phyloP scores from a whole-genome alignment of 169 alveolate genomes.

The Besnoitia besnoiti region DNA sequence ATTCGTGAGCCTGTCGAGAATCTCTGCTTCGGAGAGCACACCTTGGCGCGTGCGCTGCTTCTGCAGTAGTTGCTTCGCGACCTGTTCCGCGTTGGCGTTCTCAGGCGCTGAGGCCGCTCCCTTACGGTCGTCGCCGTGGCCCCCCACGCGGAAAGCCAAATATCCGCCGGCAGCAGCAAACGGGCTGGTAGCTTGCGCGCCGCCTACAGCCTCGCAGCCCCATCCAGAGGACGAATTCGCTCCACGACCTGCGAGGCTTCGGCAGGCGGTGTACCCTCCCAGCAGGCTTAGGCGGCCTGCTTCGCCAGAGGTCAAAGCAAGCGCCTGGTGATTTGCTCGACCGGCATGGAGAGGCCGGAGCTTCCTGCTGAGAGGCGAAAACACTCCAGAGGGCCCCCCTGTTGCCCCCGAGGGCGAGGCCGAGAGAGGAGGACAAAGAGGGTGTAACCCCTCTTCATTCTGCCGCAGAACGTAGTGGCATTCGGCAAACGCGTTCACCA shows the following conservation, averaged over 20 bases:
- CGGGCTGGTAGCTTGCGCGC: neutral
- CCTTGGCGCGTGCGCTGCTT: constrained; percentile 11
- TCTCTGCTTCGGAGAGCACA: neutral
- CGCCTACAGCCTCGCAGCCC: neutral
- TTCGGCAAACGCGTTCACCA: constrained; percentile 20
- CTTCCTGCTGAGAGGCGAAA: neutral
- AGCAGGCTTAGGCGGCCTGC: neutral
- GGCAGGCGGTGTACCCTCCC: neutral
- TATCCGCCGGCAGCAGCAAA: neutral
- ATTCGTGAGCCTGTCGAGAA: constrained; percentile 13
- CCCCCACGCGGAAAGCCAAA: neutral
- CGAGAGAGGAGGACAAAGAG: constrained; percentile 21
- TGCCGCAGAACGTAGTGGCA: neutral
- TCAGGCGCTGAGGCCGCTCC: neutral
- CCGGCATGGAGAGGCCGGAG: neutral
- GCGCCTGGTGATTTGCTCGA: neutral
- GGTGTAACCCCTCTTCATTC: neutral
- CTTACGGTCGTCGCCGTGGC: neutral
- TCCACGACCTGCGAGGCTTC: neutral
- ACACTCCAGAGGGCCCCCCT: neutral
- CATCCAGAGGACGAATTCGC: neutral
- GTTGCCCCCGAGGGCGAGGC: neutral
- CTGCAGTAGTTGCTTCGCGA: neutral
- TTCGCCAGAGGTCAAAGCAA: neutral
- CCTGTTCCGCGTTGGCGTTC: neutral